Evolutionary conservation across 345 rosid genomes (phyloP).

Genomic region (Raphanus sativus): DNA sequence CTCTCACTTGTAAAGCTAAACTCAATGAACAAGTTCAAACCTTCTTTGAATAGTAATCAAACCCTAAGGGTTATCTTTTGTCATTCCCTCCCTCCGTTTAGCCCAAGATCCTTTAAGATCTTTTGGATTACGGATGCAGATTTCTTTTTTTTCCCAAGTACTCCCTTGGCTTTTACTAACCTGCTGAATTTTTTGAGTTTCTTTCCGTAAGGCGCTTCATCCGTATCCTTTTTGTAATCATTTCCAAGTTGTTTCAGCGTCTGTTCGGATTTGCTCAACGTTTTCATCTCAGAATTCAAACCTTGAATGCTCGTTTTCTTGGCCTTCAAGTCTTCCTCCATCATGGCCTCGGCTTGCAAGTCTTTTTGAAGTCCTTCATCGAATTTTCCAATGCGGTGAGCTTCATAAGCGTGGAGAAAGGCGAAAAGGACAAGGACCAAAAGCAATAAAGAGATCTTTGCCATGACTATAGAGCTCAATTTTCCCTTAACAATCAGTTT

Average conservation of each 20-base stretch:
- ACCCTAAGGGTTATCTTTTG: neutral
- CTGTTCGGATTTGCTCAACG: constrained; percentile 6
- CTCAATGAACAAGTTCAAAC: constrained; percentile 25
- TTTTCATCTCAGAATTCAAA: constrained; percentile 6
- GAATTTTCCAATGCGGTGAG: constrained; percentile 6
- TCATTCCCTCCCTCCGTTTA: constrained; percentile 16
- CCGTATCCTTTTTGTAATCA: neutral
- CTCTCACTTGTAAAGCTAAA: constrained; percentile 26
- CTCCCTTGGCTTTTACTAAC: neutral
- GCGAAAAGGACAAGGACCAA: constrained; percentile 10
- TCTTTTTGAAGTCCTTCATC: constrained; percentile 8
- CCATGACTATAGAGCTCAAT: constrained; percentile 18
- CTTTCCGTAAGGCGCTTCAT: constrained; percentile 3
- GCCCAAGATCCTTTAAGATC: constrained; percentile 35
- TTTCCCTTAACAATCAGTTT: constrained; percentile 37
- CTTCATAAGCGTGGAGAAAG: constrained; percentile 28
- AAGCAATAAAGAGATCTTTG: constrained; percentile 37
- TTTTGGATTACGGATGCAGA: constrained; percentile 20
- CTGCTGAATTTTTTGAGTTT: constrained; percentile 21
- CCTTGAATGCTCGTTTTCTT: constrained; percentile 2
- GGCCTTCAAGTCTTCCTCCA: constrained; percentile 16
- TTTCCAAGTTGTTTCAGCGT: neutral
- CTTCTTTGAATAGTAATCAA: constrained; percentile 6
- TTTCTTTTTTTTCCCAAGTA: neutral
- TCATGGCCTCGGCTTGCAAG: constrained; percentile 19